Conservation (phyloP, 176 grass and related monocot species). For the Avena eriantha region DNA sequence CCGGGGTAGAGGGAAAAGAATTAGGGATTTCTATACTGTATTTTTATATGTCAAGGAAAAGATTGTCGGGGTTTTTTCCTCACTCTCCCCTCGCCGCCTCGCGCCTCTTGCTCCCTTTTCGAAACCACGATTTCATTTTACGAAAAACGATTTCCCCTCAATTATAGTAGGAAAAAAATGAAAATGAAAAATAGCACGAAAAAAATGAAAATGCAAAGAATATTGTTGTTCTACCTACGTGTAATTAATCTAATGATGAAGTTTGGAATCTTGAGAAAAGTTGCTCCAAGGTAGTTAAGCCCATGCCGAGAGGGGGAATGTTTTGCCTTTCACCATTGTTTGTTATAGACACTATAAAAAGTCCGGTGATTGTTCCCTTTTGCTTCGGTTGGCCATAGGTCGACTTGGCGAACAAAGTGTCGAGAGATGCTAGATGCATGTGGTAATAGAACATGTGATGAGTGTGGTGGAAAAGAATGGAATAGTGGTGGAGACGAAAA, state of each 20-base stretch:
- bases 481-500: too few species aligned
- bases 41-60: constrained; percentile 22
- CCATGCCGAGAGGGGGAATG: too few species aligned
- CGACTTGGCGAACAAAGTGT: too few species aligned
- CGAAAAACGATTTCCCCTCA: not conserved
- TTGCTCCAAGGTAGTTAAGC: not conserved
- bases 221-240: not conserved
- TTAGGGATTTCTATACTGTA: constrained; percentile 20
- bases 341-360: too few species aligned
- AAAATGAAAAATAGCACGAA: not conserved
- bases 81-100: not conserved
- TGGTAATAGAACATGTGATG: too few species aligned
- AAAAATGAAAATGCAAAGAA: not conserved
- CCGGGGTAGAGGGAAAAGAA: constrained; percentile 13
- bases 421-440: too few species aligned
- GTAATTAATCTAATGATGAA: not conserved
- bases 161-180: too few species aligned
- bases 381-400: too few species aligned
- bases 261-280: not conserved
- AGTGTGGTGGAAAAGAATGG: too few species aligned
- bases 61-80: not conserved
- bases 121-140: not conserved
- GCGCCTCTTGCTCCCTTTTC: not conserved
- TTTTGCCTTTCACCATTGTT: too few species aligned
- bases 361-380: too few species aligned